Evolutionary conservation across 2,329 filamentous ascomycete species (phyloP).

Genomic region (Cercospora sojina): DNA sequence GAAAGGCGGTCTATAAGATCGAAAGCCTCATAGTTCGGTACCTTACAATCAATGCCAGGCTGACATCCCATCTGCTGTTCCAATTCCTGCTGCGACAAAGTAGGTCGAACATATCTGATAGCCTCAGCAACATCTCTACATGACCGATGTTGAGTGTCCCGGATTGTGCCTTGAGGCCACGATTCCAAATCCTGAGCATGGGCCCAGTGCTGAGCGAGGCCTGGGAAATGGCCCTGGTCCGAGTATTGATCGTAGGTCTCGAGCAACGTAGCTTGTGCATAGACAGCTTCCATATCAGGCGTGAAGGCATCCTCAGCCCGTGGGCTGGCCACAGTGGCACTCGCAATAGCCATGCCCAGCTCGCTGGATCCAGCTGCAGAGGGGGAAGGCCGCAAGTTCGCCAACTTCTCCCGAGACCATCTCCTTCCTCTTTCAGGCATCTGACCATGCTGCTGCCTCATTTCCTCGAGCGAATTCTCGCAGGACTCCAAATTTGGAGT

Average conservation of each 20-base stretch:
- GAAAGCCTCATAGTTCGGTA: conserved; percentile 46
- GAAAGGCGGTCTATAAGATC: conserved; percentile 45
- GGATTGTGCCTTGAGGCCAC: background rate
- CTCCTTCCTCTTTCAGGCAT: conserved; percentile 1
- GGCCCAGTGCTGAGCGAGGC: background rate
- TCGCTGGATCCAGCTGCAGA: background rate
- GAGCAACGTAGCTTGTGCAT: background rate
- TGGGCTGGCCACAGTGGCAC: background rate
- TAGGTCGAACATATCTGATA: conserved; percentile 46
- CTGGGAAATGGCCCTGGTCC: background rate
- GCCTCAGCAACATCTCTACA: conserved; percentile 48
- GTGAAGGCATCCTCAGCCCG: background rate
- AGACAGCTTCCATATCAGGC: background rate
- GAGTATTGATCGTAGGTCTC: background rate
- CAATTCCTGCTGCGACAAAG: conserved; percentile 39
- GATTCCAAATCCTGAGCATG: background rate
- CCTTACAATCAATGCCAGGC: conserved; percentile 43
- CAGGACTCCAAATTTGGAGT: background rate
- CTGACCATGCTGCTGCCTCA: background rate
- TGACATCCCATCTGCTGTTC: conserved; percentile 46
- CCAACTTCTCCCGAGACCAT: background rate
- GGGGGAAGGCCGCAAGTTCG: background rate
- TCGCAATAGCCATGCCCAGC: background rate
- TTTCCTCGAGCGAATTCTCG: background rate
- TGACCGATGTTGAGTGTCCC: conserved; percentile 22